Conservation (phyloP, 805 yeast genomes). For the Sugiyamaella mastotermitis region DNA sequence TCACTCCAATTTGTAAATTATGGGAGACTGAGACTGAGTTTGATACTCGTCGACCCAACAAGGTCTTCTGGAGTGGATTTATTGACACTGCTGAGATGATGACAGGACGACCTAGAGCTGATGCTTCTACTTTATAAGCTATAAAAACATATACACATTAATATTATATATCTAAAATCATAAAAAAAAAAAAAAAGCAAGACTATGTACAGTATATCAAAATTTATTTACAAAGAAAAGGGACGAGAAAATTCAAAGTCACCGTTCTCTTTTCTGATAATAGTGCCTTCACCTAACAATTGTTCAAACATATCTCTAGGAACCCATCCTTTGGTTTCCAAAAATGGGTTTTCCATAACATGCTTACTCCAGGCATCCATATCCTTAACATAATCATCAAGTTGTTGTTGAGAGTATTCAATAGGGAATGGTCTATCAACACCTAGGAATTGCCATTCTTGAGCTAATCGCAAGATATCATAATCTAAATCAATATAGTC, state of each 20-base stretch:
- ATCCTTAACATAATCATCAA: slow-evolving; percentile 50
- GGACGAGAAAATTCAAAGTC: slow-evolving; percentile 36
- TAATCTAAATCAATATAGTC: slow-evolving; percentile 29
- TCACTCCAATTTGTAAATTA: slow-evolving; percentile 65
- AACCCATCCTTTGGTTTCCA: slow-evolving; percentile 91
- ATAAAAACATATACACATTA: too few relatives aligned
- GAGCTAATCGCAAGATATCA: slow-evolving; percentile 24
- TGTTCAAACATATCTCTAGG: slow-evolving; percentile 88
- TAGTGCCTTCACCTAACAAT: slow-evolving; percentile 59
- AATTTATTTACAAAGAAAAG: slow-evolving; percentile 4
- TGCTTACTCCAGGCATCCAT: slow-evolving; percentile 64
- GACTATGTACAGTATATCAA: too few relatives aligned
- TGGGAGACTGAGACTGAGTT: slow-evolving; percentile 86
- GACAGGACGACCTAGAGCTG: slow-evolving; percentile 38
- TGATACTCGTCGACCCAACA: slow-evolving; percentile 78
- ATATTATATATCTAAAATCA: too few relatives aligned
- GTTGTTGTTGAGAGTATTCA: slow-evolving; percentile 49
- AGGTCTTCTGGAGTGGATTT: slow-evolving; percentile 72
- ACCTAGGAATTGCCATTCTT: slow-evolving; percentile 25
- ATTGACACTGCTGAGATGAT: slow-evolving; percentile 78
- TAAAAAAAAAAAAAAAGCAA: too few relatives aligned
- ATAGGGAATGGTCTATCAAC: slow-evolving; percentile 46
- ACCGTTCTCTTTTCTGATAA: slow-evolving; percentile 56
- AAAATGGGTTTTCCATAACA: slow-evolving; percentile 68
- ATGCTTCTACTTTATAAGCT: too few relatives aligned